These are phyloP conservation scores for Kernera saxatilis DNA, from an alignment of 345 rosid species.

Conservation along the genomic window DNA sequence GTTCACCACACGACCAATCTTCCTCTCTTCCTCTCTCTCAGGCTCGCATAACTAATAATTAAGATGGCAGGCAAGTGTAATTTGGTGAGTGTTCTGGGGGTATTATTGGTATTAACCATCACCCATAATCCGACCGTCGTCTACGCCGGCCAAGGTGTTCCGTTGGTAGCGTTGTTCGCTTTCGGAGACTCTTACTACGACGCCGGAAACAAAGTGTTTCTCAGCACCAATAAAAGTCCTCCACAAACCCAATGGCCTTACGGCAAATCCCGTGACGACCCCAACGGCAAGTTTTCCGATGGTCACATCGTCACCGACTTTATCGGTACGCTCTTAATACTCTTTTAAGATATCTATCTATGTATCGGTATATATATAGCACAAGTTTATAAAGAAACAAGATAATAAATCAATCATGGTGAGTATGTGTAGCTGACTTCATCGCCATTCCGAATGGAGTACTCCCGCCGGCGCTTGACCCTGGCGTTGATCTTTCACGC, in stretches of 20 bases:
- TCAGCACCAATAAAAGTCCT: not conserved
- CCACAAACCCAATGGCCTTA: slow-evolving; percentile 28
- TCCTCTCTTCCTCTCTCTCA: not conserved
- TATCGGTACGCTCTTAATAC: slow-evolving; percentile 21
- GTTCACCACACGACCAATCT: not conserved
- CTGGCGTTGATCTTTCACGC: not conserved
- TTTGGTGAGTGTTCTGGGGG: slow-evolving; percentile 1
- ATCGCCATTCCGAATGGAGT: slow-evolving; percentile 12
- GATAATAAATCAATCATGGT: not conserved
- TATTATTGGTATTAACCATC: not conserved
- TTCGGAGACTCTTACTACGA: slow-evolving; percentile 30
- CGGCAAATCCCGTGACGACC: slow-evolving; percentile 26
- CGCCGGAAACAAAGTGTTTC: slow-evolving; percentile 16
- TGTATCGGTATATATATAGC: not conserved
- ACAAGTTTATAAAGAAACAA: not conserved
- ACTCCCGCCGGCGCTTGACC: slow-evolving; percentile 22
- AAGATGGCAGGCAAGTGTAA: not conserved
- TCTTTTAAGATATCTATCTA: not conserved
- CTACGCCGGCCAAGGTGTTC: slow-evolving; percentile 6
- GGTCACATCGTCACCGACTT: slow-evolving; percentile 36
- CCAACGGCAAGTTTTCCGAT: slow-evolving; percentile 34
- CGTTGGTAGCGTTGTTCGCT: slow-evolving; percentile 5
- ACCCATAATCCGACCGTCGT: slow-evolving; percentile 1
- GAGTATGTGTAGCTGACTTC: slow-evolving; percentile 9
- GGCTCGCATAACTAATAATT: not conserved